Percentiles rank a stretch among this genome's conserved stretches.
phyloP scores from a whole-genome alignment of 2,329 filamentous ascomycete species.

The Claviceps sp. region DNA sequence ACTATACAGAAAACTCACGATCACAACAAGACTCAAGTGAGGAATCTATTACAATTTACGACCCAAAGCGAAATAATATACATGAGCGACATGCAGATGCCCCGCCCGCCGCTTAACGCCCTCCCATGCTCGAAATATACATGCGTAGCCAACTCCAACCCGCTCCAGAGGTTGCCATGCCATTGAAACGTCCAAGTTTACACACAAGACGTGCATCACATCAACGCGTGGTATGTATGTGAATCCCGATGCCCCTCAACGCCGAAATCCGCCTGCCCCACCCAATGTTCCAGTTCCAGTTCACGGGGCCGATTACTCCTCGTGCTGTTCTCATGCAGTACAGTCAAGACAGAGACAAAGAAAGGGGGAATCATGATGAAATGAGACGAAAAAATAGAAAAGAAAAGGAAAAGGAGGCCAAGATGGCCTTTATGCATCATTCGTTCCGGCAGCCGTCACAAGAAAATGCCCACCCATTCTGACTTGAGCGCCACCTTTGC shows the following conservation, averaged over 20 bases:
- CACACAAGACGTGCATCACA: not conserved
- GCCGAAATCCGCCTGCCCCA: not conserved
- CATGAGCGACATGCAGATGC: too few species aligned
- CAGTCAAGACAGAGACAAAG: not conserved
- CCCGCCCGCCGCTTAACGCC: not conserved
- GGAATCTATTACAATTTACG: too few species aligned
- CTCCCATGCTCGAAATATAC: not conserved
- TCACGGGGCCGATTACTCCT: not conserved
- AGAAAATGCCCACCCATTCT: slow-evolving; percentile 49
- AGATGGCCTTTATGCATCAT: not conserved
- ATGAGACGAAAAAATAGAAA: not conserved
- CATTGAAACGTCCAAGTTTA: not conserved
- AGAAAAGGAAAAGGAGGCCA: not conserved
- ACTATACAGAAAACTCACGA: too few species aligned
- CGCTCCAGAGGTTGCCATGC: not conserved
- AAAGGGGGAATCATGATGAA: not conserved
- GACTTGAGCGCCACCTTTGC: slow-evolving; percentile 39
- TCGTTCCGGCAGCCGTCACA: slow-evolving; percentile 18
- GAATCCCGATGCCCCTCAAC: not conserved
- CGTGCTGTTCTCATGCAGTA: not conserved
- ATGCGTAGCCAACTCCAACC: not conserved
- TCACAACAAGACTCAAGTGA: too few species aligned
- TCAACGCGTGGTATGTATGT: not conserved
- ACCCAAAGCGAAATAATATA: too few species aligned
- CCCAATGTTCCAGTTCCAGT: not conserved